Conservation (phyloP, 345 rosid genomes). For the Gossypioides kirkii region DNA sequence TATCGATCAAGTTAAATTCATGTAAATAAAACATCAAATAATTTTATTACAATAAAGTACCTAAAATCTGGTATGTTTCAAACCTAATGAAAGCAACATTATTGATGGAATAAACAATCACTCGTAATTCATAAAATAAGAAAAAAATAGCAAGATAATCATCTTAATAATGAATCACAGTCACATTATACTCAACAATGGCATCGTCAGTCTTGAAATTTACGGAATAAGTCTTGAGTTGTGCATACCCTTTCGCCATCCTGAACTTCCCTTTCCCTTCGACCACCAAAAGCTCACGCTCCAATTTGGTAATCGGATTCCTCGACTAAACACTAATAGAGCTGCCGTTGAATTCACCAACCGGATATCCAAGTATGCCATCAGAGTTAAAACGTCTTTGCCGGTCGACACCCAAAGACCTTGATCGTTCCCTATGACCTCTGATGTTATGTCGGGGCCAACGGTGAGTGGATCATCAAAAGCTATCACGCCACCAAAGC, state of each 20-base stretch:
- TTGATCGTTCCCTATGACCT: slow-evolving; percentile 23
- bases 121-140: no score
- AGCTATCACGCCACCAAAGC: slow-evolving; percentile 12
- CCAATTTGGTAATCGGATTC: not conserved
- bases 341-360: not conserved
- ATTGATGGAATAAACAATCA: no score
- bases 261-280: not conserved
- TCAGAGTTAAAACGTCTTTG: not conserved
- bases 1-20: no score
- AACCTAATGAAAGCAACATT: no score
- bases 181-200: slow-evolving; percentile 20
- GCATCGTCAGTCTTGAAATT: slow-evolving; percentile 15
- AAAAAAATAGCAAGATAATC: not conserved
- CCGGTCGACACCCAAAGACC: slow-evolving; percentile 22
- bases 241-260: slow-evolving; percentile 26
- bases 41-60: no score
- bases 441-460: slow-evolving; percentile 19
- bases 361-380: slow-evolving; percentile 14
- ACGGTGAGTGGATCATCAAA: slow-evolving; percentile 23
- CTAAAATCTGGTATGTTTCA: no score
- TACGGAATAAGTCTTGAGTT: slow-evolving; percentile 2
- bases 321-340: not conserved
- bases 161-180: slow-evolving; percentile 11
- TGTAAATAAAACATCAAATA: no score
- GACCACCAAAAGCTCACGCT: not conserved